Evolutionary conservation across 352 stramenopile species (phyloP), one percentile per base, ranked within the genome.

Genomic region (Pythium myriotylum): DNA sequence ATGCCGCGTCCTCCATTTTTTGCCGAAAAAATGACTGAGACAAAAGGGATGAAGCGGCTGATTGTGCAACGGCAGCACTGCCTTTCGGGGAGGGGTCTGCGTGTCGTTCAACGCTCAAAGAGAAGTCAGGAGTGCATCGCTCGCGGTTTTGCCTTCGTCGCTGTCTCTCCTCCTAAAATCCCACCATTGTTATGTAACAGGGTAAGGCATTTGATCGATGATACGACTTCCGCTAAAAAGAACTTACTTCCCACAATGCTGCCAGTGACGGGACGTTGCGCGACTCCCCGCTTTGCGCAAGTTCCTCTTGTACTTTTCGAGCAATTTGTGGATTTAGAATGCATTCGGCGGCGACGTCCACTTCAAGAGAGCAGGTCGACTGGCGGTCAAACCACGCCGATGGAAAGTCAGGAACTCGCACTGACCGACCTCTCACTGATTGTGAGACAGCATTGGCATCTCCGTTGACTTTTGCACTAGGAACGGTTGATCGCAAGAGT

Each of bases 21-120:
- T 89, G 70, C 5, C 76, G 69, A 42, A 93, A 95, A 74, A 86
- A 86, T 14, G 86, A 94, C 47, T 95, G 86, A 2, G 86, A 94
- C 13, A 95, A 54, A 23, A 90, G 53, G 27, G 80, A 81, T 6
- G 78, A 79, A 9, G 73, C 71, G 17, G 81, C 68, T 1, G 73
- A 71, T 27, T 56, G 51, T 2, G 40, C 57, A 17, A 54, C 42
- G 4, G 16, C 37, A 17, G 49, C 23, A 17, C 58, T 62, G 32
- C 54, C 73, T 26, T 65, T 61, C 32, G 39, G 55, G 6, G 49
- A 63, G 1, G 27, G 23, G 29, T 54, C 65, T 1, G 63, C 48
- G 10, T 83, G 72, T 20, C 85, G 78, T 19, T 85, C 53, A 8
- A 91, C 64, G 51, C 74, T 92, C 7, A 84, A 64, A n/a, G 76